Percentiles rank a stretch among this genome's conserved stretches.
Conservation (phyloP, 2,329 filamentous ascomycete species). For the Cadophora luteo-olivacea region DNA sequence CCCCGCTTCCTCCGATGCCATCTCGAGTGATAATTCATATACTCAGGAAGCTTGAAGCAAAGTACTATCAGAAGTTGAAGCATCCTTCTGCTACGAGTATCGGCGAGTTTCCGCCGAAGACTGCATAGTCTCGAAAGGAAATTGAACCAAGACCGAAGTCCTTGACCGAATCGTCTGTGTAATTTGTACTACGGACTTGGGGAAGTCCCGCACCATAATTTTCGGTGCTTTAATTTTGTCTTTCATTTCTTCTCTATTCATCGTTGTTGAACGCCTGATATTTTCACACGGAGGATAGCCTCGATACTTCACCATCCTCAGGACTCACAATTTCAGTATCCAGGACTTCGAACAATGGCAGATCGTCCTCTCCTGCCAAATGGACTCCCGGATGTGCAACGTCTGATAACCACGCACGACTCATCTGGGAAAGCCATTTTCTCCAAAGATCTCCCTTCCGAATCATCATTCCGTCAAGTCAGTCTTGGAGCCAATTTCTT, state of each 20-base stretch:
- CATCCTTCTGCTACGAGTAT: neutral
- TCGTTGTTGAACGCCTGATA: neutral
- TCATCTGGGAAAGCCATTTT: constrained; percentile 30
- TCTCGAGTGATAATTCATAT: neutral
- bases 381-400: constrained; percentile 31
- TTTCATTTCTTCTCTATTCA: neutral
- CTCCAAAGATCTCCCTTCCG: constrained; percentile 22
- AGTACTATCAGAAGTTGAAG: neutral
- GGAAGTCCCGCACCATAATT: neutral
- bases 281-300: too few relatives aligned
- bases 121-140: neutral
- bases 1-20: neutral
- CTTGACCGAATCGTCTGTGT: neutral
- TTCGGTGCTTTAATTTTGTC: neutral
- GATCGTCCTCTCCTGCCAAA: constrained; percentile 25
- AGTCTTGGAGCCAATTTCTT: constrained; percentile 31
- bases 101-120: neutral
- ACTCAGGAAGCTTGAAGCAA: neutral
- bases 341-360: constrained; percentile 1
- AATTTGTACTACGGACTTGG: neutral
- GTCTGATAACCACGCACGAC: constrained; percentile 34
- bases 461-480: constrained; percentile 29
- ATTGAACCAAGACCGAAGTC: neutral
- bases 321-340: neutral
- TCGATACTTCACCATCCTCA: too few relatives aligned